Evolutionary conservation across 2,329 filamentous ascomycete genomes (phyloP).

Genomic region (Phyllosticta citriasiana): DNA sequence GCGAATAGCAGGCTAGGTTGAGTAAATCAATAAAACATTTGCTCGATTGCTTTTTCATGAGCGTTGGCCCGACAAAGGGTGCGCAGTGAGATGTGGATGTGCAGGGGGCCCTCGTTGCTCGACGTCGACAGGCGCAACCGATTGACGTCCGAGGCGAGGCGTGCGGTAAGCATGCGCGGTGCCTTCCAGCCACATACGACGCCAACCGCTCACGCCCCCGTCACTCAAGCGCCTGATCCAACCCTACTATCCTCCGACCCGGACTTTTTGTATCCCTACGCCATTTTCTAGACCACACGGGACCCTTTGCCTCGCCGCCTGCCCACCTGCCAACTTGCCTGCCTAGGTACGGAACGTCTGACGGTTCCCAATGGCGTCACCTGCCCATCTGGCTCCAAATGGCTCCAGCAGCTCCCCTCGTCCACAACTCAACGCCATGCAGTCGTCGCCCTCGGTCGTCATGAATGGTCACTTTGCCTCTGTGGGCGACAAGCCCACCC

Average conservation of each 20-base stretch:
- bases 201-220: neutral
- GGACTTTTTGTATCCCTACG: neutral
- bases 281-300: neutral
- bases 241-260: neutral
- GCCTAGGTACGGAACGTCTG: neutral
- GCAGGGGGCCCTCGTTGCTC: neutral
- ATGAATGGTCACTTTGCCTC: conserved; percentile 76
- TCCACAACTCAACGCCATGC: conserved; percentile 12
- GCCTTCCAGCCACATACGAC: neutral
- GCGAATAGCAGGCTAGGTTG: neutral
- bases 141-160: neutral
- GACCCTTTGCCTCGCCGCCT: neutral
- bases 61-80: neutral
- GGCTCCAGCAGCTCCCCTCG: conserved; percentile 7
- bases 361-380: conserved; percentile 9
- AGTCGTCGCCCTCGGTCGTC: conserved; percentile 35
- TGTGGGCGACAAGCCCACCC: conserved; percentile 53
- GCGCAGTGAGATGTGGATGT: neutral
- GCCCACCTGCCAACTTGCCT: neutral
- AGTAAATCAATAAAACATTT: neutral
- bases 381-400: conserved; percentile 9
- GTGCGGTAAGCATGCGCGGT: neutral
- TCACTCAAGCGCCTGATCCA: neutral
- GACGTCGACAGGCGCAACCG: neutral
- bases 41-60: neutral